Evolutionary conservation across 768 basidiomycete species (phyloP).

Genomic region (Chalciporus pseudorubinellus): DNA sequence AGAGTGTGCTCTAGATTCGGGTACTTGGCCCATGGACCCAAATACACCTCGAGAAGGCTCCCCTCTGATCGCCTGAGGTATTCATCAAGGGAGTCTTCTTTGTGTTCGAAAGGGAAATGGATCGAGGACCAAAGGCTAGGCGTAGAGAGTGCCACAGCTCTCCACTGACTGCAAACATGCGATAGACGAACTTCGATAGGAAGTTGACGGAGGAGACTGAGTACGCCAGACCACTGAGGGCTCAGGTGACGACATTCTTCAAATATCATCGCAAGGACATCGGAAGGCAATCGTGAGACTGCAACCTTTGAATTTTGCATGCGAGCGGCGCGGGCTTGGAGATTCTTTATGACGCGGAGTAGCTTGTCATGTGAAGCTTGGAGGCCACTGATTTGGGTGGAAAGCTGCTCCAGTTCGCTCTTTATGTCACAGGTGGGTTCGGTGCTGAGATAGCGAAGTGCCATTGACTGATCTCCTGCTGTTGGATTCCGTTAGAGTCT

Average conservation of each 20-base stretch:
- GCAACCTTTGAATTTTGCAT: constrained; percentile 30
- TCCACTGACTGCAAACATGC: constrained; percentile 35
- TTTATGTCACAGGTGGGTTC: constrained; percentile 7
- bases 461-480: constrained; percentile 18
- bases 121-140: constrained; percentile 37
- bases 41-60: constrained; percentile 30
- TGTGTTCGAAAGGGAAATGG: constrained; percentile 30
- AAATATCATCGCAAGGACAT: constrained; percentile 32
- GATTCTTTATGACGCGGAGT: constrained; percentile 22
- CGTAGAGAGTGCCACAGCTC: constrained; percentile 32
- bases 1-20: constrained; percentile 26
- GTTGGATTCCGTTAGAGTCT: constrained; percentile 1
- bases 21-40: constrained; percentile 34
- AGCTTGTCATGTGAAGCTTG: constrained; percentile 31
- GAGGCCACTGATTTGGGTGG: constrained; percentile 23
- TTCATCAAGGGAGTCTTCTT: constrained; percentile 28
- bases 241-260: constrained; percentile 31
- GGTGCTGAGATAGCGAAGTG: constrained; percentile 25
- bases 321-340: constrained; percentile 30
- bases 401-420: constrained; percentile 28
- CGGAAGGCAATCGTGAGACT: constrained; percentile 31
- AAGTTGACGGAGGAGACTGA: constrained; percentile 31
- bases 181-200: constrained; percentile 35
- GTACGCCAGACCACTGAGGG: constrained; percentile 33
- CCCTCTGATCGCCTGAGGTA: constrained; percentile 34